phyloP scores from a whole-genome alignment of 106 monocot species.

The Apostasia shenzhenica region DNA sequence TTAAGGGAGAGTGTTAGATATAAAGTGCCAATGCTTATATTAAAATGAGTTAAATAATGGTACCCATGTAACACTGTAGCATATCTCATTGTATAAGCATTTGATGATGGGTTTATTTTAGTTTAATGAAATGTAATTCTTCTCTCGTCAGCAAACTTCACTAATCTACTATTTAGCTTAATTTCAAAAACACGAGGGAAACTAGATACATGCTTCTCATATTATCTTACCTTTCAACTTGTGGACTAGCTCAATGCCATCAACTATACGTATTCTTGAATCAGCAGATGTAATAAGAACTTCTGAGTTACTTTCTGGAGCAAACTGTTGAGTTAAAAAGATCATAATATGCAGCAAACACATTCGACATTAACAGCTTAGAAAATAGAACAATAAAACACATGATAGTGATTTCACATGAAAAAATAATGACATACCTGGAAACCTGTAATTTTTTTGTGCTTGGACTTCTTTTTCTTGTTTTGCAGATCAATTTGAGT shows the following conservation, averaged over 20 bases:
- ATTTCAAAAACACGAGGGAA: too few relatives aligned
- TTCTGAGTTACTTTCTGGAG: conserved; percentile 73
- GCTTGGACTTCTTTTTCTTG: conserved; percentile 79
- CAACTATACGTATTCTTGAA: conserved; percentile 81
- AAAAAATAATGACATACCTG: conserved; percentile 39
- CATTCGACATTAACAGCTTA: background rate
- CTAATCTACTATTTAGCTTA: too few relatives aligned
- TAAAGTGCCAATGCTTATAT: too few relatives aligned
- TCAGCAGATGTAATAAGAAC: conserved; percentile 91
- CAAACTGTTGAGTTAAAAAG: conserved; percentile 57
- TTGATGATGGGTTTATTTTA: too few relatives aligned
- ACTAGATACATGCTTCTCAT: too few relatives aligned
- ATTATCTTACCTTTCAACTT: conserved; percentile 70
- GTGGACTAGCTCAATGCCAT: conserved; percentile 70
- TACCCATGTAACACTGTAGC: too few relatives aligned
- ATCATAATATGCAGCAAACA: conserved; percentile 7
- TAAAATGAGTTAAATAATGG: too few relatives aligned
- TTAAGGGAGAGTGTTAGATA: too few relatives aligned
- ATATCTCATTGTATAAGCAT: too few relatives aligned
- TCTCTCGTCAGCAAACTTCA: too few relatives aligned
- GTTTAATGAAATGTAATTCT: too few relatives aligned
- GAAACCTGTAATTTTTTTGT: conserved; percentile 89
- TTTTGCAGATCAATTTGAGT: conserved; percentile 56
- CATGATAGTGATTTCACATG: background rate
- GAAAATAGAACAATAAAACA: too few relatives aligned